Conservation (phyloP, 202 grass and related monocot genomes). For the Bolboschoenoplectus hybrid region DNA sequence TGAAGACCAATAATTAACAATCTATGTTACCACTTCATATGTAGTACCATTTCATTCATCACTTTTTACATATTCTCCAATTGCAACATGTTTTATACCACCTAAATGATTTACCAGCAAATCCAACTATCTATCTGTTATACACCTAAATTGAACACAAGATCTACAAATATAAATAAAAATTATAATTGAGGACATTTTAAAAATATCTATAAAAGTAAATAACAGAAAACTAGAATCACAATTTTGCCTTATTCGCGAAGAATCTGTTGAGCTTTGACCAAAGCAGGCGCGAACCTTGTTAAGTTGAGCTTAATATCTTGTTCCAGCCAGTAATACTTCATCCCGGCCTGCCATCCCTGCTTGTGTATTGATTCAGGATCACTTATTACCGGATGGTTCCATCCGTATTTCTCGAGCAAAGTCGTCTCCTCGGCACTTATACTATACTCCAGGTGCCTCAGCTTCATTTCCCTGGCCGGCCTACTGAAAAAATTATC, state of each 20-base stretch:
- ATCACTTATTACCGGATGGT: constrained; percentile 55
- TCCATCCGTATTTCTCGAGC: constrained; percentile 62
- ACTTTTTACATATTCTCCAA: background rate
- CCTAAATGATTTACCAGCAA: background rate
- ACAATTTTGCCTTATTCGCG: constrained; percentile 31
- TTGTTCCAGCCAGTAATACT: constrained; percentile 60
- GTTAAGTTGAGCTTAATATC: constrained; percentile 63
- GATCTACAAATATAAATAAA: background rate
- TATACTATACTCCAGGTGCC: constrained; percentile 63
- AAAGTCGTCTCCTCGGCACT: constrained; percentile 70
- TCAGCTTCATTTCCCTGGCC: constrained; percentile 56
- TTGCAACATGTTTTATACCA: background rate
- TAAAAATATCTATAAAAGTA: background rate
- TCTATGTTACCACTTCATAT: too few species aligned
- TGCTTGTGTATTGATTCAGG: constrained; percentile 57
- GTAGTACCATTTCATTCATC: too few species aligned
- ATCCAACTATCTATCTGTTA: too few species aligned
- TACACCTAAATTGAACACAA: background rate
- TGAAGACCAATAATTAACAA: too few species aligned
- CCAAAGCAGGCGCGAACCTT: constrained; percentile 51
- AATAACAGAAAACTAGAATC: background rate
- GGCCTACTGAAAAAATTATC: constrained; percentile 51
- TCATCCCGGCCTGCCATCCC: constrained; percentile 61
- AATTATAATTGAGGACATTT: background rate
- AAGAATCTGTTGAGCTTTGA: constrained; percentile 43